Conservation (phyloP, 1,284 basidiomycete genomes). For the Boletus nobilissimus region DNA sequence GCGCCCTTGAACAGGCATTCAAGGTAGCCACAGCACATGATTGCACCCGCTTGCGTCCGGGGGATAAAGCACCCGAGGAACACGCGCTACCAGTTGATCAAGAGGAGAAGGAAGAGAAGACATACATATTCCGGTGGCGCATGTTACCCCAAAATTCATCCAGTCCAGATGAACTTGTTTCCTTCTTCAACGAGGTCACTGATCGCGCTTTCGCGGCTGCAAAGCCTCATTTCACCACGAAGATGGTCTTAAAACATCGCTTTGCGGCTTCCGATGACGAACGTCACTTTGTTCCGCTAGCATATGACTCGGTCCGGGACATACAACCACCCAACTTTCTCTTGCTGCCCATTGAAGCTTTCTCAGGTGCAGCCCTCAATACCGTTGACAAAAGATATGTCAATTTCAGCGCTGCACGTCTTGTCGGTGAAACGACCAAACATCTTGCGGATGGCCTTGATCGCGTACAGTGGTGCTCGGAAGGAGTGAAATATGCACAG, state of each 20-base stretch:
- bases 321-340: background rate
- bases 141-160: background rate
- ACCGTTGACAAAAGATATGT: background rate
- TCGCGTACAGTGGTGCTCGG: background rate
- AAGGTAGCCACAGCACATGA: background rate
- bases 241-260: background rate
- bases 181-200: slow-evolving; percentile 9
- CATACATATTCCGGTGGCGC: slow-evolving; percentile 2
- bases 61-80: background rate
- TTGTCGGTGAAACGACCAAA: background rate
- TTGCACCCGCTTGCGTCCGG: background rate
- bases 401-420: background rate
- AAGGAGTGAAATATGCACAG: background rate
- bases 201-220: background rate
- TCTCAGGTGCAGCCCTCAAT: background rate
- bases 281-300: background rate
- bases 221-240: background rate
- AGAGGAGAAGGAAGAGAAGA: background rate
- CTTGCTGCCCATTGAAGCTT: slow-evolving; percentile 12
- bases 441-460: background rate
- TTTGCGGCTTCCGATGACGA: background rate
- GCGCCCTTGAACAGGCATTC: background rate
- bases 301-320: background rate
- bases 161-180: background rate
- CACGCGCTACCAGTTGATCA: background rate